Conservation (phyloP, 768 basidiomycete genomes). For the Serendipita sp. region DNA sequence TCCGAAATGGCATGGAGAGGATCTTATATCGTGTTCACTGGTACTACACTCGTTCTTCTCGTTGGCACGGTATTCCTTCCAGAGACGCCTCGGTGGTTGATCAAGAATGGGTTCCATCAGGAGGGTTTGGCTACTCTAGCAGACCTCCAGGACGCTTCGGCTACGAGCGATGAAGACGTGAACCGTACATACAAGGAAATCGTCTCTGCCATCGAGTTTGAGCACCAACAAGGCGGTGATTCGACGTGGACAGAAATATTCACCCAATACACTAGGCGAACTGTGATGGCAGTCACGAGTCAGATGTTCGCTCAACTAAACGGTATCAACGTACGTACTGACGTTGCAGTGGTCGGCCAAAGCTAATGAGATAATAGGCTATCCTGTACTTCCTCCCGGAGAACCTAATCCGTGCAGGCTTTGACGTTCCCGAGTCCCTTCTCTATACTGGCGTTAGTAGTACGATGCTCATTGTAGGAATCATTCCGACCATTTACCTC, state of each 20-base stretch:
- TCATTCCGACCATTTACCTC: conserved; percentile 2
- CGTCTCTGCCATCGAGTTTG: background rate
- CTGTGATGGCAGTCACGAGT: conserved; percentile 6
- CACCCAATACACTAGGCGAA: background rate
- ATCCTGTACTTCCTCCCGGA: conserved; percentile 8
- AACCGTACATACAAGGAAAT: conserved; percentile 6
- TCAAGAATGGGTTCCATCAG: conserved; percentile 9
- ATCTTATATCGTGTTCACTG: conserved; percentile 2
- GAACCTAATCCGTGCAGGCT: conserved; percentile 20
- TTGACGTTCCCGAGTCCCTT: conserved; percentile 20
- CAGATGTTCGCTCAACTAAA: conserved; percentile 2
- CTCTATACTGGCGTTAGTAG: conserved; percentile 18
- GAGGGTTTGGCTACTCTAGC: conserved; percentile 7
- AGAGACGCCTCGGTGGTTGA: conserved; percentile 24
- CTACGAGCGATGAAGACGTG: conserved; percentile 2
- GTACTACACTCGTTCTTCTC: background rate
- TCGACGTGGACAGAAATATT: conserved; percentile 13
- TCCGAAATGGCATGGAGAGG: conserved; percentile 8
- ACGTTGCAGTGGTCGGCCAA: background rate
- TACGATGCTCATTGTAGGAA: conserved; percentile 13
- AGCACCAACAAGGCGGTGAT: background rate
- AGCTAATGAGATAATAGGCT: background rate
- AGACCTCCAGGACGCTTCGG: conserved; percentile 7
- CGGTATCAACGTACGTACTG: background rate
- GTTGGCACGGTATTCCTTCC: conserved; percentile 4